These are phyloP conservation scores for Isabelozyma gotoi DNA, from an alignment of 805 yeast genomes.

Conservation along the genomic window DNA sequence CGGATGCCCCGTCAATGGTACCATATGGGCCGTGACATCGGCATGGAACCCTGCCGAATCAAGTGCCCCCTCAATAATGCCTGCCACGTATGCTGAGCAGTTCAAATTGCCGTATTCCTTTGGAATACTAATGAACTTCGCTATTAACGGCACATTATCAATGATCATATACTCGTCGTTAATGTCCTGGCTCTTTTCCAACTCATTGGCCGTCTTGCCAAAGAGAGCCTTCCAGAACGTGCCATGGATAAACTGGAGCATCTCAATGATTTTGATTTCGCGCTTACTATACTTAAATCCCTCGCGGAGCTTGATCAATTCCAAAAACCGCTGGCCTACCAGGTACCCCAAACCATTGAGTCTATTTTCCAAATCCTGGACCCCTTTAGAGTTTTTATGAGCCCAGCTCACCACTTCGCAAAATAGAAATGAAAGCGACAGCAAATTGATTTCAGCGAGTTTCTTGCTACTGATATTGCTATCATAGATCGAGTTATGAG, in stretches of 20 bases:
- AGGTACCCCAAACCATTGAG: constrained; percentile 75
- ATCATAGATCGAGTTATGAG: constrained; percentile 58
- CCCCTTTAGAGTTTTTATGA: constrained; percentile 60
- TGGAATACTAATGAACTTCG: constrained; percentile 76
- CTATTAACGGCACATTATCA: constrained; percentile 69
- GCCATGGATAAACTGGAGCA: constrained; percentile 70
- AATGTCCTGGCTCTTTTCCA: constrained; percentile 71
- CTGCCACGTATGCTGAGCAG: constrained; percentile 83
- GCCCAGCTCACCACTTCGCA: constrained; percentile 69
- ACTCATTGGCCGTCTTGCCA: constrained; percentile 70
- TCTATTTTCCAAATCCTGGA: constrained; percentile 56
- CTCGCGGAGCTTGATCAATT: constrained; percentile 66
- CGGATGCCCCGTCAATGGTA: constrained; percentile 58
- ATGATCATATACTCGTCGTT: constrained; percentile 75
- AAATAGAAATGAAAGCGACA: constrained; percentile 68
- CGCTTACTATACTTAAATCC: constrained; percentile 62
- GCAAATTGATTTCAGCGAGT: constrained; percentile 62
- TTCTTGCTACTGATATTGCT: constrained; percentile 61
- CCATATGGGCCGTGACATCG: constrained; percentile 79
- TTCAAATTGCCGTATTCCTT: constrained; percentile 74
- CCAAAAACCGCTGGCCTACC: constrained; percentile 71
- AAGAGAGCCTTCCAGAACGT: constrained; percentile 73
- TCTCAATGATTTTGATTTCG: constrained; percentile 63
- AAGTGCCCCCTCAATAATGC: constrained; percentile 78
- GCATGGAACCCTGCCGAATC: constrained; percentile 74